Conservation (phyloP, 306 rosid genomes). For the Fragaria vesca region DNA sequence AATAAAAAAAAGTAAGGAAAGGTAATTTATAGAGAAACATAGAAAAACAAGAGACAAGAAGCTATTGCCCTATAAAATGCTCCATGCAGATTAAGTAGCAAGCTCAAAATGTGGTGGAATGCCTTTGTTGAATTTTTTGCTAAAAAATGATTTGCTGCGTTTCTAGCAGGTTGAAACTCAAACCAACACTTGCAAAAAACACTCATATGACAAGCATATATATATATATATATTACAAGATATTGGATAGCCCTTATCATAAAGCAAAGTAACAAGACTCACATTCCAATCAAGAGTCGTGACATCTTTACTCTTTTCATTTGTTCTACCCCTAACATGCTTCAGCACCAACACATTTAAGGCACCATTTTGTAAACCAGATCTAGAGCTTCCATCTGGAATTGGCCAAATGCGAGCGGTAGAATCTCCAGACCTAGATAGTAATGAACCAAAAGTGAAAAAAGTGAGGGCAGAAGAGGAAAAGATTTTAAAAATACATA, state of each 20-base stretch:
- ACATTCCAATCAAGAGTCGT: slow-evolving; percentile 97
- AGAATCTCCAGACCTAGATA: slow-evolving; percentile 83
- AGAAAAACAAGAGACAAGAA: slow-evolving; percentile 8
- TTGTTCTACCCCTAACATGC: slow-evolving; percentile 78
- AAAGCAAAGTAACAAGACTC: slow-evolving; percentile 35
- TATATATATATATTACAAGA: background rate
- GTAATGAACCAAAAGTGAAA: background rate
- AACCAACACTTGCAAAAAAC: background rate
- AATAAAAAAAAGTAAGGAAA: background rate
- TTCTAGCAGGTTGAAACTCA: background rate
- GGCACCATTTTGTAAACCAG: slow-evolving; percentile 51
- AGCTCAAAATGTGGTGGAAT: background rate
- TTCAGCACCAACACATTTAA: slow-evolving; percentile 67
- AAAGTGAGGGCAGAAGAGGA: background rate
- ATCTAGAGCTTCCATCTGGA: slow-evolving; percentile 59
- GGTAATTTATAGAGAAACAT: background rate
- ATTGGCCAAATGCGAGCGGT: slow-evolving; percentile 96
- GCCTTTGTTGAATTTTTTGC: too few relatives aligned
- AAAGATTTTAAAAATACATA: background rate
- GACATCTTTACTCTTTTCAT: slow-evolving; percentile 90
- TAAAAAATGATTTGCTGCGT: background rate
- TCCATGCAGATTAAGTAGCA: background rate
- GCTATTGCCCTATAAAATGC: background rate
- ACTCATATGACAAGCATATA: background rate
- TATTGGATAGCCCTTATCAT: background rate